A percentile compares a stretch with the other conserved stretches of the same genome.
Evolutionary conservation across 306 rosid genomes (phyloP).

Genomic region (Trichosanthes truncata): DNA sequence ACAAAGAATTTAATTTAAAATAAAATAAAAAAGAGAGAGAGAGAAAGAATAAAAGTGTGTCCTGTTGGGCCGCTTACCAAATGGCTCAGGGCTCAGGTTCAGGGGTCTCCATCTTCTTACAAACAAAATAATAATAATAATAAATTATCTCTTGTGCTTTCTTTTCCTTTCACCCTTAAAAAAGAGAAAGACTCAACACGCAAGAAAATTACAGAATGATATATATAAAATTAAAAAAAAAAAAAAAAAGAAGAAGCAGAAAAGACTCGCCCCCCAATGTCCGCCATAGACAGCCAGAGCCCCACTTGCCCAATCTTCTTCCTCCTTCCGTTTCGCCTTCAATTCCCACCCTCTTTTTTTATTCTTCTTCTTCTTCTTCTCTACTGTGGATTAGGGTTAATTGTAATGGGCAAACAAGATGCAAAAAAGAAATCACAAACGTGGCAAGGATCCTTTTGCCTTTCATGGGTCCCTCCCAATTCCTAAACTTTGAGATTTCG

Average conservation of each 20-base stretch:
- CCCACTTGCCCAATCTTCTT: not conserved
- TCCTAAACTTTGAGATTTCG: conserved; percentile 5
- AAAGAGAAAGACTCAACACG: not conserved
- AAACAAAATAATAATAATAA: not conserved
- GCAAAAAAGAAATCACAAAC: not conserved
- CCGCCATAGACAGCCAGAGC: conserved; percentile 25
- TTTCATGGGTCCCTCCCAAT: not conserved
- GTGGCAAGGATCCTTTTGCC: not conserved
- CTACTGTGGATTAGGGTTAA: not conserved
- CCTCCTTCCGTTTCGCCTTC: not conserved
- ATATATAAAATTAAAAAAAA: too few relatives aligned
- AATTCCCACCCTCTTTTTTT: too few relatives aligned
- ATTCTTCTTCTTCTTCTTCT: conserved; percentile 3
- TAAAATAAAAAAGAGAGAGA: not conserved
- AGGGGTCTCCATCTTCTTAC: conserved; percentile 12
- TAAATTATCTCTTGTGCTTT: conserved; percentile 9
- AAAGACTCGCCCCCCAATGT: conserved; percentile 29
- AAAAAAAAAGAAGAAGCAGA: not conserved
- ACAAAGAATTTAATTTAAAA: conserved; percentile 20
- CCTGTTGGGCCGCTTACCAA: conserved; percentile 39
- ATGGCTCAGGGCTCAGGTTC: conserved; percentile 21
- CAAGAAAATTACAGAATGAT: not conserved
- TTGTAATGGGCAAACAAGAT: not conserved
- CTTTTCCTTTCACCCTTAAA: not conserved
- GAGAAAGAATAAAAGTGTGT: not conserved